A percentile compares a stretch with the other conserved stretches of the same genome.
phyloP scores from a whole-genome alignment of 176 grass and related monocot species.

The Triticum urartu region DNA sequence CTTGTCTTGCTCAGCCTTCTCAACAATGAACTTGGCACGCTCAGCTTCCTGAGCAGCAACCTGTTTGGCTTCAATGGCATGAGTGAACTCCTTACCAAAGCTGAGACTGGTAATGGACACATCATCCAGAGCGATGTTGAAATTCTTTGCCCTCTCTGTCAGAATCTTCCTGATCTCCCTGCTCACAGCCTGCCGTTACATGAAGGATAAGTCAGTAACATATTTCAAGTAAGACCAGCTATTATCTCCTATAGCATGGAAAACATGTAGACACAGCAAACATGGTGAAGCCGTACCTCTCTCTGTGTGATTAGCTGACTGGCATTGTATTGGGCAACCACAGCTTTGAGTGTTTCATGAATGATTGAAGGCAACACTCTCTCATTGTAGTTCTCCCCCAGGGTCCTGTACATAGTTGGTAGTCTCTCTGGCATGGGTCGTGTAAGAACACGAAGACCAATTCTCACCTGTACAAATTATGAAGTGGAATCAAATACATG shows the following conservation, averaged over 20 bases:
- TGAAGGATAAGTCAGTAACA: not conserved
- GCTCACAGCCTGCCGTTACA: constrained; percentile 73
- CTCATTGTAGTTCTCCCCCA: constrained; percentile 85
- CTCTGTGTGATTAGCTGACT: constrained; percentile 96
- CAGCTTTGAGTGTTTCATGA: constrained; percentile 93
- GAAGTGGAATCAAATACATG: not conserved
- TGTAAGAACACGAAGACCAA: constrained; percentile 86
- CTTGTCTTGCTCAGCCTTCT: constrained; percentile 92
- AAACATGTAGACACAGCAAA: not conserved
- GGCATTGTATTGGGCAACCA: constrained; percentile 97
- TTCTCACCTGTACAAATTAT: constrained; percentile 61
- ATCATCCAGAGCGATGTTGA: constrained; percentile 93
- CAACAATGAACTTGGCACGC: constrained; percentile 85
- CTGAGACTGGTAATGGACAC: constrained; percentile 92
- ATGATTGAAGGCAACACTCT: constrained; percentile 96
- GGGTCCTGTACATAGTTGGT: constrained; percentile 73
- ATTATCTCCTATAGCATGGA: not conserved
- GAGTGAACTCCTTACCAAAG: constrained; percentile 92
- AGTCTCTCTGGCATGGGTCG: constrained; percentile 70
- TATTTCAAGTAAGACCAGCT: not conserved
- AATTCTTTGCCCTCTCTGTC: constrained; percentile 89
- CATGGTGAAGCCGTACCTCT: constrained; percentile 59
- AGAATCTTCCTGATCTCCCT: constrained; percentile 97
- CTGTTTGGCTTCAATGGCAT: constrained; percentile 97
- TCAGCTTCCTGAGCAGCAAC: constrained; percentile 93